Base-by-base conservation (phyloP, 331 rosid genomes). In the Malus hybrid region DNA sequence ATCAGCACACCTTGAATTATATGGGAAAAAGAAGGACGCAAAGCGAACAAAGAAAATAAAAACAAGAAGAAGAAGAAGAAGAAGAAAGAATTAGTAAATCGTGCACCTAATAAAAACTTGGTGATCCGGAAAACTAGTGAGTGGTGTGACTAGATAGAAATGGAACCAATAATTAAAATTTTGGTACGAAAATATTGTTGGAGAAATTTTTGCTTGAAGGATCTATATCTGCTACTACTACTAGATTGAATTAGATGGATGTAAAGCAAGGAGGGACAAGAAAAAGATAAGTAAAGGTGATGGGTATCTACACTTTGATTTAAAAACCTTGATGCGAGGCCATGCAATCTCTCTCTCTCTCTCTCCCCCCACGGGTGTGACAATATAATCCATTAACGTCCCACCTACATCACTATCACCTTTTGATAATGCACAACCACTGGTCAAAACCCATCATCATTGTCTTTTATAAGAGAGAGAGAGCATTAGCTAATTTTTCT, bases 301-400 rank as follows among this genome's bases (percentile, higher is more conserved):
- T 6, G 73, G 55, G 71, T 67, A 46, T 15, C 8, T 14, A 67
- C 65, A 7, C 65, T 24, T 70, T 44, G 62, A 60, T 73, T 73
- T 68, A 61, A 63, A 77, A 70, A 73, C 31, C 46, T 54, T 63
- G 83, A 81, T 80, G 73, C 24, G 31, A 34, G 50, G 59, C 14
- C 72, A 68, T 20, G 59, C 27, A 71, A 24, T 24, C 24, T 24
- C 24, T 24, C 24, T 24, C 24, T 24, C 24, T 24, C 24, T 24
- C n/a, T 39, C 71, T 68, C 72, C 15, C 19, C 29, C 50, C 97
- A 91, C 97, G 93, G 92, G 88, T 83, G 80, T 72, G 79, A 81
- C 77, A 63, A 24, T 24, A 39, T 50, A 80, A 60, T 71, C 50
- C 81, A 79, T 81, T 80, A 81, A 79, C 70, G 65, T 73, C 76